Conservation (phyloP, 495 filamentous ascomycete species). For the Penicillium coffeae region DNA sequence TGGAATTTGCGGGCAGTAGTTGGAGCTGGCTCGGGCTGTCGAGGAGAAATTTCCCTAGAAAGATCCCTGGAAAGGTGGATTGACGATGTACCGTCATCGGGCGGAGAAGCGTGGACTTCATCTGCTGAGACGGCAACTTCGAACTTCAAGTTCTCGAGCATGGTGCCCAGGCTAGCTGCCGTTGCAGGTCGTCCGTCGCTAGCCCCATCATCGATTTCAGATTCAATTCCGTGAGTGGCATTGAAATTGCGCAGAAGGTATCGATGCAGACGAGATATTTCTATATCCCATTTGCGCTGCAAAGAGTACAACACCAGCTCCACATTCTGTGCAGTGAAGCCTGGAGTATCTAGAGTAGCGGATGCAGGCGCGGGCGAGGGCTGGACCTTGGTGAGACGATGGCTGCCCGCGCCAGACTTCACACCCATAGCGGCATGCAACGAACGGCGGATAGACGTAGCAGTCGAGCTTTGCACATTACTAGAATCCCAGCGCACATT, state of each 20-base stretch:
- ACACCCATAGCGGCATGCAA: constrained; percentile 39
- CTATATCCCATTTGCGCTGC: constrained; percentile 59
- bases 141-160: constrained; percentile 39
- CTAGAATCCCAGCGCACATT: constrained; percentile 44
- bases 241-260: constrained; percentile 63
- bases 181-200: constrained; percentile 39
- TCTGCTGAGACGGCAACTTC: constrained; percentile 36
- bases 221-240: constrained; percentile 42
- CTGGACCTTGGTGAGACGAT: constrained; percentile 33
- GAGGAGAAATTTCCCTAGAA: constrained; percentile 1
- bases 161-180: constrained; percentile 36
- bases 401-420: constrained; percentile 26
- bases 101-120: constrained; percentile 25
- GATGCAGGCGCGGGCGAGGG: constrained; percentile 18
- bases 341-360: constrained; percentile 21
- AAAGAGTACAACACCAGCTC: constrained; percentile 52
- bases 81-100: constrained; percentile 12
- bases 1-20: background rate
- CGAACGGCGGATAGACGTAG: constrained; percentile 46
- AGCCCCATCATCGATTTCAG: constrained; percentile 24
- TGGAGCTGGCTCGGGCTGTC: background rate
- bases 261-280: constrained; percentile 51
- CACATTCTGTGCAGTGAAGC: constrained; percentile 46
- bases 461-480: constrained; percentile 26
- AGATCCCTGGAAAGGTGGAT: no score